phyloP scores from a whole-genome alignment of 1,284 basidiomycete genomes.

The Leccinum subrobustum region DNA sequence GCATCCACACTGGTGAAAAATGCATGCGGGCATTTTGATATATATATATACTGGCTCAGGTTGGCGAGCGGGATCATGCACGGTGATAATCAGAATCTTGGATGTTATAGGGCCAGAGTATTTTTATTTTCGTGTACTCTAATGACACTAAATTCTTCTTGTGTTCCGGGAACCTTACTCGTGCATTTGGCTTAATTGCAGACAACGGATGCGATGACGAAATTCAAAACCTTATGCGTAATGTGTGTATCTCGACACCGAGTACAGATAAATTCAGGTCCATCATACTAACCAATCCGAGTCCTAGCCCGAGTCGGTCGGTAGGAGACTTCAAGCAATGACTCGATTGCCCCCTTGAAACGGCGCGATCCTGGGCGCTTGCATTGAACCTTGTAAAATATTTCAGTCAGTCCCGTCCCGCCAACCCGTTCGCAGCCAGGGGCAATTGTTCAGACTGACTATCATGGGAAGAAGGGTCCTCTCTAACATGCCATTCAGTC shows the following conservation, averaged over 20 bases:
- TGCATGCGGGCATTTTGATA: slow-evolving; percentile 1
- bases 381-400: background rate
- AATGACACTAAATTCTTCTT: slow-evolving; percentile 9
- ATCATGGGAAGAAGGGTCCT: slow-evolving; percentile 1
- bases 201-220: slow-evolving; percentile 13
- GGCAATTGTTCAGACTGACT: background rate
- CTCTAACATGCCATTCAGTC: slow-evolving; percentile 4
- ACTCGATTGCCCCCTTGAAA: background rate
- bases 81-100: background rate
- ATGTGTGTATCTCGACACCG: slow-evolving; percentile 19
- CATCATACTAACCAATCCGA: slow-evolving; percentile 1
- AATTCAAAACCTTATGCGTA: slow-evolving; percentile 16
- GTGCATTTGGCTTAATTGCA: slow-evolving; percentile 32
- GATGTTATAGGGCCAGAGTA: background rate
- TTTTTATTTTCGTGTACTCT: slow-evolving; percentile 18
- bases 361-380: slow-evolving; percentile 5
- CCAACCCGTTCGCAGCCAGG: background rate
- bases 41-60: background rate
- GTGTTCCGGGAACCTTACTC: slow-evolving; percentile 14
- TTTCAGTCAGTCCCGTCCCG: background rate
- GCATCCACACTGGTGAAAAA: slow-evolving; percentile 7
- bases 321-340: background rate
- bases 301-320: background rate
- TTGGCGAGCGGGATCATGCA: background rate
- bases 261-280: slow-evolving; percentile 32